Conservation (phyloP, 495 filamentous ascomycete species). For the Melanomma pulvis-pyrius region DNA sequence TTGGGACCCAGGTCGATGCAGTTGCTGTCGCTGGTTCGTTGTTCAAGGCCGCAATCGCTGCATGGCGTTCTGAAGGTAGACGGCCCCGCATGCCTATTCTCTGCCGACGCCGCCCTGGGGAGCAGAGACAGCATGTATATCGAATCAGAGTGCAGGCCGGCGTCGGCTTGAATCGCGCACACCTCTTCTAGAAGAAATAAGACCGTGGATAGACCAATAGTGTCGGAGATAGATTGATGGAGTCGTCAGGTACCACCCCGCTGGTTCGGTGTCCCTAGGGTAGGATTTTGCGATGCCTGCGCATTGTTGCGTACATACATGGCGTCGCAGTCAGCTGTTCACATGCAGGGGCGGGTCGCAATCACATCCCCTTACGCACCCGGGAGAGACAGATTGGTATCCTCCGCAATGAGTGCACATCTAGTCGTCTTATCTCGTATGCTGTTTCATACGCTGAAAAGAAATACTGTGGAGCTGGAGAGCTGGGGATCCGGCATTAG, state of each 20-base stretch:
- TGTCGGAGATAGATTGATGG: not conserved
- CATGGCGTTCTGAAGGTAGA: slow-evolving; percentile 11
- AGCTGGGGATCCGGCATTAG: not conserved
- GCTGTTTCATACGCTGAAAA: not conserved
- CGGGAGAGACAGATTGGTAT: not conserved
- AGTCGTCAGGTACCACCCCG: not conserved
- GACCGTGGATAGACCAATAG: no score
- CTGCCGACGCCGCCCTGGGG: not conserved
- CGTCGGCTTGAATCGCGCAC: not conserved
- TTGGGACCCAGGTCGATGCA: not conserved
- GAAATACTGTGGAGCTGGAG: not conserved
- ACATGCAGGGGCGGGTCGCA: not conserved
- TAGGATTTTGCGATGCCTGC: not conserved
- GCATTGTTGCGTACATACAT: not conserved
- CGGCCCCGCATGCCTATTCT: not conserved
- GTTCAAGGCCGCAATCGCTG: slow-evolving; percentile 1
- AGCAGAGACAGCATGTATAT: not conserved
- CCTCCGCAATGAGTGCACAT: not conserved
- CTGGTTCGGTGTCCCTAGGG: not conserved
- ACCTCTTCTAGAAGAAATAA: not conserved
- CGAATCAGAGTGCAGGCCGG: not conserved
- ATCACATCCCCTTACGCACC: not conserved
- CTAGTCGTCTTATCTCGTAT: not conserved
- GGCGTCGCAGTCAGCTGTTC: slow-evolving; percentile 6
- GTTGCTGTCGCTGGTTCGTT: not conserved